Evolutionary conservation across 2,329 filamentous ascomycete species (phyloP).

Genomic region (Aspergillus melleus): DNA sequence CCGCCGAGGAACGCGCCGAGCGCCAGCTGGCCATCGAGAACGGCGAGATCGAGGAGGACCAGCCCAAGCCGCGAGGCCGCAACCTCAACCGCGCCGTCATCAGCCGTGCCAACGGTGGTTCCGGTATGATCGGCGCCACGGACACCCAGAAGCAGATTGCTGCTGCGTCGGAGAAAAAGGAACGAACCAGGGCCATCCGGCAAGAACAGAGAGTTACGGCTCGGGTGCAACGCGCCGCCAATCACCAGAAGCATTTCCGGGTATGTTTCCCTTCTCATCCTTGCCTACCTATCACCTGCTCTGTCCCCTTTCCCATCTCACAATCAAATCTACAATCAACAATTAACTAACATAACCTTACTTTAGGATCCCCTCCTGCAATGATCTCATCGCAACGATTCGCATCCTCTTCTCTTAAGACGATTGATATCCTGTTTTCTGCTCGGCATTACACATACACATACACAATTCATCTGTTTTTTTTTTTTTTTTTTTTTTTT

Average conservation of each 20-base stretch:
- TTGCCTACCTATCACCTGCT: too few species aligned
- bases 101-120: slow-evolving; percentile 68
- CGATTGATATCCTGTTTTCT: neutral
- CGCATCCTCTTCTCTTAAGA: neutral
- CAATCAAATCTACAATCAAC: neutral
- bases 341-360: slow-evolving; percentile 18
- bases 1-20: slow-evolving; percentile 71
- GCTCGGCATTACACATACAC: neutral
- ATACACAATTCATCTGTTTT: neutral
- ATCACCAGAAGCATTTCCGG: slow-evolving; percentile 75
- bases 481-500: neutral
- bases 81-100: slow-evolving; percentile 56
- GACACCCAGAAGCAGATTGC: slow-evolving; percentile 73
- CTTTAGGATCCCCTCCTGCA: slow-evolving; percentile 54
- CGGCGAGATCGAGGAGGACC: slow-evolving; percentile 49
- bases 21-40: slow-evolving; percentile 60
- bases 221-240: slow-evolving; percentile 69
- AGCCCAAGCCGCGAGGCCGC: slow-evolving; percentile 39
- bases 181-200: slow-evolving; percentile 64
- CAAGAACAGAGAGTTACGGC: slow-evolving; percentile 65
- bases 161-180: slow-evolving; percentile 65
- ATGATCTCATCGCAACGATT: slow-evolving; percentile 30
- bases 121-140: slow-evolving; percentile 75
- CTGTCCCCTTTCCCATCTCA: neutral
- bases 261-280: slow-evolving; percentile 41